Base-by-base conservation (phyloP, 768 basidiomycete genomes). In the Daedalea quercina region DNA sequence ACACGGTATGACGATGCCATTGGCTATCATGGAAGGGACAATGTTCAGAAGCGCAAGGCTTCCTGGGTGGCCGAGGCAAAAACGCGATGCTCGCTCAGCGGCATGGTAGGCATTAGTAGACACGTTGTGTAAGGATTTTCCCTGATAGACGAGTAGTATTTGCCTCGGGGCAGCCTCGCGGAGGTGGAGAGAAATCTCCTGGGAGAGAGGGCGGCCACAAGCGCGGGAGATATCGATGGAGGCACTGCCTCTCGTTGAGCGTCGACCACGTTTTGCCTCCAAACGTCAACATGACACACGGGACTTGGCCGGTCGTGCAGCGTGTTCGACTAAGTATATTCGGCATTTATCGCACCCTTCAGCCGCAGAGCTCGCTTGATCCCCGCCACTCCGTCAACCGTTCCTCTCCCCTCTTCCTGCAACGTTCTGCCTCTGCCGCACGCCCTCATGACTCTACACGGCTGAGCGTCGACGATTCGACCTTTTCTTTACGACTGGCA, bases 401-500 rank as follows among this genome's bases (percentile, higher is more conserved):
- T 9, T 26, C 44, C 19, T 17, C 20, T n/a, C 46, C 9, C 46
- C 31, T 8, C 28, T 31, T 31, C 28, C 6, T 11, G 28, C 28
- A 31, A 40, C 33, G 20, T 33, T 49, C 33, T 15, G 6, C n/a
- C 33, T 40, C 48, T 40, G 28, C 31, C 33, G 12, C n/a, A n/a
- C n/a, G n/a, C n/a, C n/a, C 46, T 24, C 44, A 45, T 45, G 44
- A 22, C 26, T 20, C 9, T 47, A 3, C 33, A 20, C 46, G 28
- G 25, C 46, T 47, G 31, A 34, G 15, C 46, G 12, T 4, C 46
- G 3, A 3, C 25, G 4, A 17, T 20, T 22, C 23, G 20, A 11
- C 46, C 26, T 4, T 47, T 33, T 20, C 46, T 47, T 33, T 35
- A 49, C 48, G 48, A 49, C 48, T 28, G n/a, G 48, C 7, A 49